Evolutionary conservation across 2,329 filamentous ascomycete species (phyloP), one percentile per base, ranked within the genome.

Genomic region (Fusarium clavum): DNA sequence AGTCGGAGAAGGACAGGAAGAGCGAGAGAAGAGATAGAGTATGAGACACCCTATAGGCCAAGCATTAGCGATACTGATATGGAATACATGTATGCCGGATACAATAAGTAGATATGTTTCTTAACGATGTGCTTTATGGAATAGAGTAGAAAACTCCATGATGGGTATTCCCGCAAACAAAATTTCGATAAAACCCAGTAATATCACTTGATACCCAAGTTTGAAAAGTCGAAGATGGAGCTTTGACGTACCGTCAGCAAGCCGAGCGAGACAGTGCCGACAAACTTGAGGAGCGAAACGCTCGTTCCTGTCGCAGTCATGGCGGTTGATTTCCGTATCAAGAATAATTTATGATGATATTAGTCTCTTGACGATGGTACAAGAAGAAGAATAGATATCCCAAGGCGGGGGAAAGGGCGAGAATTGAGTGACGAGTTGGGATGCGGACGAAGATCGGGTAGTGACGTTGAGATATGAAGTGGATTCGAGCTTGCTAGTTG

Each of bases 181-280:
- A n/a, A 8, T 27, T 41, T n/a, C 32, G n/a, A 29, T 47, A 49
- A 45, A 34, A 18, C 27, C 22, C 32, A 10, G 24, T 40, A 25
- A 55, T 63, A 70, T 57, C 59, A 45, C 55, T 70, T 56, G 64
- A 71, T 71, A 68, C 25, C 56, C 49, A 43, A 53, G 49, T 32
- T 45, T 14, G 22, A 32, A 34, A 20, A n/a, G 45, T 49, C 24
- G 25, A 57, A 61, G 41, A 25, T 34, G 24, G 32, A 45, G 38
- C 29, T 18, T 59, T 38, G 48, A 84, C 91, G 76, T 88, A 97
- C 94, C 64, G 94, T 97, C 80, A 97, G 83, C 61, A 98, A 87
- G 69, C 95, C 95, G 61, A 98, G 87, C 75, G 92, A 95, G 72
- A 97, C 88, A 54, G 94, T 97, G 77, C 95, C 95, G 73, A 98